phyloP scores from a whole-genome alignment of 345 rosid genomes.

The Citropsis articulata region DNA sequence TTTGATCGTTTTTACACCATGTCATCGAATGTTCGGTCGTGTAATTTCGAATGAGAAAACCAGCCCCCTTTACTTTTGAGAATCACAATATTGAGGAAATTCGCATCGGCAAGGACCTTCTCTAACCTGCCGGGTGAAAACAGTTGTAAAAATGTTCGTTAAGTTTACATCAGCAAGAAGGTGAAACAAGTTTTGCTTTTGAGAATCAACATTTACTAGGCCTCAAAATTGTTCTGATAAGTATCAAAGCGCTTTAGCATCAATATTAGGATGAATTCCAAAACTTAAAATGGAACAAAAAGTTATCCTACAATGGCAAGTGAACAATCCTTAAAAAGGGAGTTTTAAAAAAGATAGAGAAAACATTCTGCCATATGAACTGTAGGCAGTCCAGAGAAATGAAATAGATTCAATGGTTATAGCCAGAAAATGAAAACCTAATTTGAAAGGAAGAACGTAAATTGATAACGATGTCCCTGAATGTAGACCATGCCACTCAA shows the following conservation, averaged over 20 bases:
- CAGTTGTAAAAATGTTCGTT: background rate
- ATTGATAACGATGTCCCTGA: background rate
- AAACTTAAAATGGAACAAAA: background rate
- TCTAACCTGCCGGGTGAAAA: slow-evolving; percentile 53
- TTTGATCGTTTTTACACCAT: background rate
- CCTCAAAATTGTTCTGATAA: background rate
- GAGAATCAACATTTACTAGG: background rate
- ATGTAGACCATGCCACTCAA: background rate
- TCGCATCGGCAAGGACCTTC: slow-evolving; percentile 66
- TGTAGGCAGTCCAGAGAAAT: background rate
- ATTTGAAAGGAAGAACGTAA: background rate
- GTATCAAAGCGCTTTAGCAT: background rate
- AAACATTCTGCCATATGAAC: background rate
- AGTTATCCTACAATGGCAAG: background rate
- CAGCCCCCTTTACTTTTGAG: slow-evolving; percentile 17
- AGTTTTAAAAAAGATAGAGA: background rate
- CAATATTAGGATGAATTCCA: background rate
- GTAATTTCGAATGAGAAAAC: background rate
- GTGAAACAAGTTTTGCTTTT: too few species aligned
- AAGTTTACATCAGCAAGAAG: too few species aligned
- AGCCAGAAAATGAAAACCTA: background rate
- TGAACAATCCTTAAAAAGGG: too few species aligned
- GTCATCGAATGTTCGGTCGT: background rate
- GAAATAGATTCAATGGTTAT: background rate
- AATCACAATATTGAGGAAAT: slow-evolving; percentile 77